phyloP scores from a whole-genome alignment of 495 filamentous ascomycete species.

The Friedmanniomyces endolithicus region DNA sequence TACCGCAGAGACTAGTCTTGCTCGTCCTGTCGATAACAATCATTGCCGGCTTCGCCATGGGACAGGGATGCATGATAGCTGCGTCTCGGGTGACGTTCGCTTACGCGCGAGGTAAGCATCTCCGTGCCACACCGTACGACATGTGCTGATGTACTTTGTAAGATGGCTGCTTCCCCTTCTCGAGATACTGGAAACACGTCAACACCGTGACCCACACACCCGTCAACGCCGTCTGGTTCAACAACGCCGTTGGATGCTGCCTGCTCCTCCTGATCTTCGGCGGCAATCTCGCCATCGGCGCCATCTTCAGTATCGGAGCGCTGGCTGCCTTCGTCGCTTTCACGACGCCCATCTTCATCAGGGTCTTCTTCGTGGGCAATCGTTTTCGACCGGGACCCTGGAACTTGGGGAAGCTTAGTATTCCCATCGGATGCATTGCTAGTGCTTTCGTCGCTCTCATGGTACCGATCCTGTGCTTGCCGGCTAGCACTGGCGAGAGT shows the following conservation, averaged over 20 bases:
- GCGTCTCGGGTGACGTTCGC: conserved; percentile 69
- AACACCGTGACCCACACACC: conserved; percentile 55
- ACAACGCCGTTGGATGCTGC: conserved; percentile 49
- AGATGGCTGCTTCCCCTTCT: conserved; percentile 59
- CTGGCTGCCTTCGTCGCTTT: conserved; percentile 67
- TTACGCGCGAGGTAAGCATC: conserved; percentile 43
- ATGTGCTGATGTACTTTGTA: too few species aligned
- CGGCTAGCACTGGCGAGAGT: conserved; percentile 45
- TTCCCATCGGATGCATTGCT: conserved; percentile 48
- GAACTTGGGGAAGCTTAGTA: conserved; percentile 54
- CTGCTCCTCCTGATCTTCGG: conserved; percentile 59
- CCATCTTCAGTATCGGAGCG: conserved; percentile 65
- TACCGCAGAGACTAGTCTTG: conserved; percentile 53
- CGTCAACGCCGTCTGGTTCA: conserved; percentile 70
- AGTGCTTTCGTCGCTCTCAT: conserved; percentile 56
- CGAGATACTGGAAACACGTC: conserved; percentile 52
- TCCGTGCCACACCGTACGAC: too few species aligned
- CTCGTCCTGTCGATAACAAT: conserved; percentile 59
- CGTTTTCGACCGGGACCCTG: conserved; percentile 60
- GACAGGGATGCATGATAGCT: conserved; percentile 73
- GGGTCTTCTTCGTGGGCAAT: conserved; percentile 60
- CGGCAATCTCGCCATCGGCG: conserved; percentile 52
- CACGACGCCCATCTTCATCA: conserved; percentile 61
- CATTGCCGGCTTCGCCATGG: conserved; percentile 67
- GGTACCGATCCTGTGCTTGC: conserved; percentile 64